Conservation (phyloP, 495 filamentous ascomycete genomes). For the Pseudoneurospora amorphoporcata region DNA sequence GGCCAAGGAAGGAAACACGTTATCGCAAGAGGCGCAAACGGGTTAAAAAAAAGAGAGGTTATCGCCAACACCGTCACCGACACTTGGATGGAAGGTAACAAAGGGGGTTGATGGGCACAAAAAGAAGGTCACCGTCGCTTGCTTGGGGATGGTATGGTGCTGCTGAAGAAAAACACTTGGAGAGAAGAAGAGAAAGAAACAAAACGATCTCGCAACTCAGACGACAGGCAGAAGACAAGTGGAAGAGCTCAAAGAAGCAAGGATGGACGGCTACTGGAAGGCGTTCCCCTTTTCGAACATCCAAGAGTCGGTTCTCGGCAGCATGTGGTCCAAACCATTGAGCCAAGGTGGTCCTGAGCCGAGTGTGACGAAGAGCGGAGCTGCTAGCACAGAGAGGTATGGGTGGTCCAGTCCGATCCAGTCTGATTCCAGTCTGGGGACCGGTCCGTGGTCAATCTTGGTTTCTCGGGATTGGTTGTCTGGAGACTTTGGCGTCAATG, state of each 20-base stretch:
- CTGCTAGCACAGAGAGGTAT: conserved; percentile 4
- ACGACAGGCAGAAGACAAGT: background rate
- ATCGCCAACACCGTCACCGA: conserved; percentile 2
- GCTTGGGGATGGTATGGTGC: background rate
- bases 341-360: conserved; percentile 6
- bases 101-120: background rate
- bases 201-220: background rate
- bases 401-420: background rate
- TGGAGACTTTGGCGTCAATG: background rate
- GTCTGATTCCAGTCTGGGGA: background rate
- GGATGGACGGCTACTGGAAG: background rate
- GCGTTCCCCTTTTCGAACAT: conserved; percentile 13
- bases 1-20: background rate
- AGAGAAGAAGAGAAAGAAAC: conserved; percentile 2
- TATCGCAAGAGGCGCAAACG: background rate
- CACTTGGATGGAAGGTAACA: conserved; percentile 1
- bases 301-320: conserved; percentile 16
- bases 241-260: background rate
- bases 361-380: conserved; percentile 13
- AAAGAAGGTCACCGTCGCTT: background rate
- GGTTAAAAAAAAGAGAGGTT: background rate
- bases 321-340: conserved; percentile 13
- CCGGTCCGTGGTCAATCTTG: background rate
- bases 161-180: background rate
- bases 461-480: background rate